Evolutionary conservation across 345 rosid genomes (phyloP).

Genomic region (Melaleuca quinquenervia): DNA sequence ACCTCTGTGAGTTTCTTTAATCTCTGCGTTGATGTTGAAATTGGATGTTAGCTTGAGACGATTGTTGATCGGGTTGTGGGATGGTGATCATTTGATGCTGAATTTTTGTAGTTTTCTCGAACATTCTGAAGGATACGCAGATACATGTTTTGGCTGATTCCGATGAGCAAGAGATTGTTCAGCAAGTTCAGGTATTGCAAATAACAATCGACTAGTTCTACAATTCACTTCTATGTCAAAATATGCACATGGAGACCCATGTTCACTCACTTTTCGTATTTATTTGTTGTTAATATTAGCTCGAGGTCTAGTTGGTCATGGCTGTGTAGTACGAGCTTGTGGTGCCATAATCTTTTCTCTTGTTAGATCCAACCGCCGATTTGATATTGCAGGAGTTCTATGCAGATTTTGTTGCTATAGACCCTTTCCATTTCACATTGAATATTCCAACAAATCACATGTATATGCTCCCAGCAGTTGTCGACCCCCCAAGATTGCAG

Average conservation of each 20-base stretch:
- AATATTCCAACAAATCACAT: constrained; percentile 70
- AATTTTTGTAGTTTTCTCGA: constrained; percentile 76
- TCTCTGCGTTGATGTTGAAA: neutral
- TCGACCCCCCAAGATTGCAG: constrained; percentile 89
- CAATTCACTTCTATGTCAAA: neutral
- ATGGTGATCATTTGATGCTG: neutral
- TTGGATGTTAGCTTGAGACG: neutral
- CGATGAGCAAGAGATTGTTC: constrained; percentile 92
- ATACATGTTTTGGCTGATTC: constrained; percentile 96
- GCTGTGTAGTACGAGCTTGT: neutral
- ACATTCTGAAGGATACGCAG: constrained; percentile 92
- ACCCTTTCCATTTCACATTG: constrained; percentile 82
- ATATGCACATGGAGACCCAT: neutral
- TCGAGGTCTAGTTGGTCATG: neutral
- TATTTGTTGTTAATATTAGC: neutral
- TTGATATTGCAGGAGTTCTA: constrained; percentile 75
- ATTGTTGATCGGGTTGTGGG: neutral
- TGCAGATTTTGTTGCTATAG: constrained; percentile 87
- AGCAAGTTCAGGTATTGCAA: constrained; percentile 75
- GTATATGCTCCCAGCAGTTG: constrained; percentile 94
- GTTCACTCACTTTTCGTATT: neutral
- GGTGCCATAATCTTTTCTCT: neutral
- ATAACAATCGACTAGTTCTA: neutral
- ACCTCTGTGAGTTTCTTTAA: constrained; percentile 47
- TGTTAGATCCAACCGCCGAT: constrained; percentile 1